Percentiles rank a stretch among this genome's conserved stretches.
Evolutionary conservation across 1,139 yeast species (phyloP).

Genomic region (Pichia sp.): DNA sequence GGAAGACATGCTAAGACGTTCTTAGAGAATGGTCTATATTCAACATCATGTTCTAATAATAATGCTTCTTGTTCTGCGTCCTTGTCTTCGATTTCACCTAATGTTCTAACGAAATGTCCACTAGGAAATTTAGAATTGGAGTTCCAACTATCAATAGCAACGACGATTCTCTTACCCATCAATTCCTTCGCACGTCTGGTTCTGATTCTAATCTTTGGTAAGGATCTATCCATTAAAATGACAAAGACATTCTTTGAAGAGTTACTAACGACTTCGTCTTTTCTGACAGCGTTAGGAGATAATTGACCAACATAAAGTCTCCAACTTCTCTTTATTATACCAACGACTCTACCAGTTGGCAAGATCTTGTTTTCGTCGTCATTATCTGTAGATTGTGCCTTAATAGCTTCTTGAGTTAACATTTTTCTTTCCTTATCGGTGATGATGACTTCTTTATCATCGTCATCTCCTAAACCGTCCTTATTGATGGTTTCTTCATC

Average conservation of each 20-base stretch:
- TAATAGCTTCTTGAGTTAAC: conserved; percentile 73
- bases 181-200: conserved; percentile 85
- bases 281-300: conserved; percentile 72
- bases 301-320: conserved; percentile 95
- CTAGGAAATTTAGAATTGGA: conserved; percentile 80
- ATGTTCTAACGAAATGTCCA: conserved; percentile 89
- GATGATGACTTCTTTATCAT: conserved; percentile 47
- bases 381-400: conserved; percentile 47
- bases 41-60: conserved; percentile 92
- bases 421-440: conserved; percentile 76
- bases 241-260: conserved; percentile 82
- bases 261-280: conserved; percentile 43
- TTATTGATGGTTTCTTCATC: conserved; percentile 69
- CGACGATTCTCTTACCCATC: conserved; percentile 83
- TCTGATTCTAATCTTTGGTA: conserved; percentile 84
- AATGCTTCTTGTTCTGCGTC: conserved; percentile 98
- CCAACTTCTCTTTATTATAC: conserved; percentile 90
- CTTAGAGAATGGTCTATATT: conserved; percentile 92
- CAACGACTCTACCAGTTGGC: conserved; percentile 93
- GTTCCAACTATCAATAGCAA: conserved; percentile 94
- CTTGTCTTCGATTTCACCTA: conserved; percentile 89
- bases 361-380: conserved; percentile 48
- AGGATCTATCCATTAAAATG: conserved; percentile 80
- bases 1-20: conserved; percentile 93
- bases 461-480: conserved; percentile 60